phyloP scores from a whole-genome alignment of 2,329 filamentous ascomycete genomes.

The Aspergillus hiratsukae region DNA sequence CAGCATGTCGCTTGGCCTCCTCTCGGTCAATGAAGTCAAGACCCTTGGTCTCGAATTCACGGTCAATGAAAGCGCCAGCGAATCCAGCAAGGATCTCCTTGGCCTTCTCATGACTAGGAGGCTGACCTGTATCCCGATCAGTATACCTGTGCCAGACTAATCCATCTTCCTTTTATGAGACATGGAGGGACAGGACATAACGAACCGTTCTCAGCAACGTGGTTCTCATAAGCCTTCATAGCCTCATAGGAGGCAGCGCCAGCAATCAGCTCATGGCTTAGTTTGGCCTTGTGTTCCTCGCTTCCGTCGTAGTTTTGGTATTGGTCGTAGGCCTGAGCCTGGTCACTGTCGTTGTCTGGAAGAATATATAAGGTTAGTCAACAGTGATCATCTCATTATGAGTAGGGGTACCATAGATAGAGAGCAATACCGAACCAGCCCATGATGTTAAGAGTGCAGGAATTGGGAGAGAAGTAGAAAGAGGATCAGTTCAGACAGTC shows the following conservation, averaged over 20 bases:
- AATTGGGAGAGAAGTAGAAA: not conserved
- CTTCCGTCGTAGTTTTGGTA: slow-evolving; percentile 21
- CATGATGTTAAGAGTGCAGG: slow-evolving; percentile 5
- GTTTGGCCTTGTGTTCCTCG: slow-evolving; percentile 53
- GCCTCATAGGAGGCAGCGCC: slow-evolving; percentile 74
- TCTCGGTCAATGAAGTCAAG: slow-evolving; percentile 56
- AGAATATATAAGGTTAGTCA: not conserved
- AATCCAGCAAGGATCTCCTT: slow-evolving; percentile 73
- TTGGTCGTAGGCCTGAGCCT: slow-evolving; percentile 7
- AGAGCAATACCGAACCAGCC: slow-evolving; percentile 13
- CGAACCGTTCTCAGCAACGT: slow-evolving; percentile 63
- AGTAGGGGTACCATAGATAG: not conserved
- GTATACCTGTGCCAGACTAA: not conserved
- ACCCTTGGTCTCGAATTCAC: slow-evolving; percentile 65
- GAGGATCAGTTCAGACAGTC: no score
- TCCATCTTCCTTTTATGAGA: no score
- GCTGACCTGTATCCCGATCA: slow-evolving; percentile 51
- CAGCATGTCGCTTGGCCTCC: slow-evolving; percentile 56
- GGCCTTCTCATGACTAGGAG: slow-evolving; percentile 65
- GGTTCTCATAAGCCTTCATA: slow-evolving; percentile 74
- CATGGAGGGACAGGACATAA: not conserved
- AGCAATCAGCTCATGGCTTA: slow-evolving; percentile 70
- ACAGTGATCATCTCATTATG: not conserved
- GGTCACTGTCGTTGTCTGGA: slow-evolving; percentile 2
- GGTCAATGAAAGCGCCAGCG: slow-evolving; percentile 73